Base-by-base conservation (phyloP, 768 basidiomycete species). In the Mycena vitilis region DNA sequence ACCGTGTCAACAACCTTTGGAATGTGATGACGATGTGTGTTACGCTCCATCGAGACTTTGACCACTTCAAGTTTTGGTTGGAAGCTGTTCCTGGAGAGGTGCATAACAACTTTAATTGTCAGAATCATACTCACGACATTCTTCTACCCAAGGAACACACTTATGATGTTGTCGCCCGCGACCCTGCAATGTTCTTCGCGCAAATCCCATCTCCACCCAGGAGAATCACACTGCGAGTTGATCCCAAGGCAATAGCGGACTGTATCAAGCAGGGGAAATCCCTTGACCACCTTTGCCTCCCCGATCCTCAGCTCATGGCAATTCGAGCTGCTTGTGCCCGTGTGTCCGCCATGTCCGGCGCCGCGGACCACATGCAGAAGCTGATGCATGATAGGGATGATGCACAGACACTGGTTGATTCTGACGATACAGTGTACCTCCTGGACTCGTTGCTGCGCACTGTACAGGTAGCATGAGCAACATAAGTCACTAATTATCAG, bases 21-120 rank as follows among this genome's bases (percentile, higher is more conserved):
- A 67, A 71, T 48, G 66, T 64, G 6, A 60, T 71, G 52, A 71
- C 70, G 30, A 47, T 71, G 66, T 49, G 48, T 38, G 30, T 36
- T 30, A 0, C 23, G 16, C 42, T 71, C 13, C 70, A 64, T 51
- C 22, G 25, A 15, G 23, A 5, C 13, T 71, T 71, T 34, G 40
- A 71, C n/a, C 20, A 68, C 5, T 54, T 67, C 44, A 10, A 34
- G 23, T 58, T 71, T 38, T 70, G 69, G 69, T 42, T 71, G 10
- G 69, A 68, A 25, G 66, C 55, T n/a, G 56, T 67, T 16, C 70
- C 70, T 20, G 61, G 62, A 44, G 30, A 36, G 23, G 66, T 68
- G n/a, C n/a, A n/a, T n/a, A 18, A 12, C 18, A 8, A 18, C 30
- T 59, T 47, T 44, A 36, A 20, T 61, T 18, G 42, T 60, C 10